phyloP scores from a whole-genome alignment of 2,329 filamentous ascomycete genomes.

The Aspergillus fumigatiaffinis region DNA sequence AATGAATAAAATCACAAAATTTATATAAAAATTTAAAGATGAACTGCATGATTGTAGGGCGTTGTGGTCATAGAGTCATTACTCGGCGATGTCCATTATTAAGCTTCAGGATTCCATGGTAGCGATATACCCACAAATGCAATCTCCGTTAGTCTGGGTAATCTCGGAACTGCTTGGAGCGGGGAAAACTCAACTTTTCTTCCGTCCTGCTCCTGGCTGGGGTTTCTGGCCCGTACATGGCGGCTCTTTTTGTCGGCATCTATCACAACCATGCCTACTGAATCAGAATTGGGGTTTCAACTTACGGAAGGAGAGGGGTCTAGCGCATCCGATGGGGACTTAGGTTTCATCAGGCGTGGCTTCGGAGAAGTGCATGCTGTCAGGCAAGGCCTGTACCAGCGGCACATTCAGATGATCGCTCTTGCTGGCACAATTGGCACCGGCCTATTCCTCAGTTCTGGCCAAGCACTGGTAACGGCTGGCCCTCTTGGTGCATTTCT shows the following conservation, averaged over 20 bases:
- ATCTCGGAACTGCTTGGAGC: too few relatives aligned
- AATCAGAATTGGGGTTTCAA: not conserved
- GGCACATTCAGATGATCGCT: slow-evolving; percentile 37
- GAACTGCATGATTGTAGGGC: too few relatives aligned
- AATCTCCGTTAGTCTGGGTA: not conserved
- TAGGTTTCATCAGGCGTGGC: not conserved
- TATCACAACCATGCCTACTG: not conserved
- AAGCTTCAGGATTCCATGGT: not conserved
- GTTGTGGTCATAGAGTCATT: too few relatives aligned
- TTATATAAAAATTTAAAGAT: too few relatives aligned
- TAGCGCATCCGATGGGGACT: not conserved
- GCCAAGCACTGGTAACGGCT: slow-evolving; percentile 27
- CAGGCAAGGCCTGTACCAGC: slow-evolving; percentile 26
- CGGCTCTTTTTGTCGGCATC: not conserved
- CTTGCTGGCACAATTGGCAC: slow-evolving; percentile 37
- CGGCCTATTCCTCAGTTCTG: slow-evolving; percentile 35
- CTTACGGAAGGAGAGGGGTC: not conserved
- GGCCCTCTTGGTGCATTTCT: slow-evolving; percentile 33
- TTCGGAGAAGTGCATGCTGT: slow-evolving; percentile 14
- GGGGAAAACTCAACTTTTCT: not conserved
- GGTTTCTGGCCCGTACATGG: not conserved
- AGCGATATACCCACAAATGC: not conserved
- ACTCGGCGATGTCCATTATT: not conserved
- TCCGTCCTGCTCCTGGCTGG: not conserved
- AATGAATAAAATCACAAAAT: too few relatives aligned